Evolutionary conservation across 805 yeast species (phyloP), one percentile per base, ranked within the genome.

Genomic region (Candida taoyuanica): DNA sequence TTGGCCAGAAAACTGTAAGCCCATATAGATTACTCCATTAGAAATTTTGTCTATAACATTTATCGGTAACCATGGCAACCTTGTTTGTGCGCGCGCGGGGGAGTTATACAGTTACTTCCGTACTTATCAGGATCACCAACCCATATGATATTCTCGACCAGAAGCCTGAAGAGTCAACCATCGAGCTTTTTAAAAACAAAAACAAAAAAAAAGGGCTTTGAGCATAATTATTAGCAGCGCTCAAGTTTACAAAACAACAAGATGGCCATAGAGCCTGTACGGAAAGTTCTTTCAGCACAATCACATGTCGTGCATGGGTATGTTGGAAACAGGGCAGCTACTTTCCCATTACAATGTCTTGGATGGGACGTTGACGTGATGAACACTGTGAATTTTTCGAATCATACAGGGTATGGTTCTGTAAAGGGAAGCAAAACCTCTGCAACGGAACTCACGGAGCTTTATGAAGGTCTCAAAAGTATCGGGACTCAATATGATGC

Each of bases 251-350:
- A 17, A 16, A 12, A 17, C n/a, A 24, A 25, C 7, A n/a, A 25
- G 7, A 38, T 33, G 36, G 6, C 33, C 5, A 16, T 21, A 12
- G 29, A 19, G 8, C 17, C 15, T 9, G 21, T 33, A 11, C 37
- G 44, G 17, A 34, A 27, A 8, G 24, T 76, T 0, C 62, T 79
- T 5, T 72, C 81, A 0, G 66, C 78, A 4, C 85, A 78, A 58
- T 79, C 85, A 5, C 86, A 81, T 55, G 86, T 80, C 12, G 80
- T 72, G 7, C 86, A 80, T 55, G 87, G 87, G 2, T 80, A 78
- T 47, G 87, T 81, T 25, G 87, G 87, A 0, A 78, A 79, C 47
- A 73, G 76, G 47, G 82, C 84, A 0, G 72, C 79, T 2, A 71
- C 80, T 0, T 80, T 80, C 51, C 85, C 85, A 0, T 56, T 81